Base-by-base conservation (phyloP, 805 yeast species). In the Candida anglica region DNA sequence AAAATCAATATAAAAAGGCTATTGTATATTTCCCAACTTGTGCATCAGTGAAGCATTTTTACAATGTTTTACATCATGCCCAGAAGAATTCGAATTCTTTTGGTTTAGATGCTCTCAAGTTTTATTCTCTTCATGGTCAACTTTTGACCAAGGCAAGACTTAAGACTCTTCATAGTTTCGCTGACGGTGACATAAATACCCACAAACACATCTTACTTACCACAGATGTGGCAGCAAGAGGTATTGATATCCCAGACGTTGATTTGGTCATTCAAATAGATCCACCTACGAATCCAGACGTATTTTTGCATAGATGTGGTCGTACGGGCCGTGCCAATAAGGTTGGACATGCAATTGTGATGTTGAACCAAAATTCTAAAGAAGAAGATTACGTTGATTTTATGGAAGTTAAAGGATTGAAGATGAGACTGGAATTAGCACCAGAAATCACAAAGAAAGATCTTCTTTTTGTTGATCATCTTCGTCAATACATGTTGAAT, bases 171-270 rank as follows among this genome's bases (percentile, higher is more conserved):
- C 67, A 69, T 8, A 62, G 57, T 21, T 93, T 91, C 52, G 53
- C 79, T 0, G 69, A 70, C 1, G 67, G 72, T 4, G 71, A 64
- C 29, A 40, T 54, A 1, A 67, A 80, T 7, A 29, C 9, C 14
- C 8, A 11, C 19, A 24, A 26, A 16, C 34, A 32, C 22, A 75
- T 91, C 0, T 59, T 93, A 16, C 64, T 93, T 59, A 88, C 98
- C 2, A 93, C 98, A 0, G 98, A 93, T 67, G 96, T 93, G n/a
- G 97, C 98, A 0, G 96, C 98, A 0, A 73, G 98, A 52, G 98
- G 98, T 27, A 75, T 93, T 15, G 98, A 93, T 63, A 81, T 93
- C 19, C 95, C 96, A 0, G 93, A 89, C 34, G 97, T 93, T 7
- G 98, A 93, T 50, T 60, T 89, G 17, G 98, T 91, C 3, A 63